Evolutionary conservation across 1,139 yeast genomes (phyloP).

Genomic region (Debaryomycetaceae sp.): DNA sequence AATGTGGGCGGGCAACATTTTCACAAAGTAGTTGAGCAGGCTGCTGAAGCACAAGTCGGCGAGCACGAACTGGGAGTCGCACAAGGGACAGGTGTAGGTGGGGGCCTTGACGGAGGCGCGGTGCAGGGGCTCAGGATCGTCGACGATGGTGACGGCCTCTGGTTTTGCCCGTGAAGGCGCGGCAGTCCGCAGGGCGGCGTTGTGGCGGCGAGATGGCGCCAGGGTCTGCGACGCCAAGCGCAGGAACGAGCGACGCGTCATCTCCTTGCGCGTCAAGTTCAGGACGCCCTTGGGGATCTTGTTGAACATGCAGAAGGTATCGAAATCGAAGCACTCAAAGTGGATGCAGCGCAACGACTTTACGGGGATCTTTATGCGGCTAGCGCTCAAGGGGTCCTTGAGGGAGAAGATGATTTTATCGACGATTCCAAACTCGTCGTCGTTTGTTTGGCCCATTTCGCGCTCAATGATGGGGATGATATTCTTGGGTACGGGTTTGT

Average conservation of each 20-base stretch:
- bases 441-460: slow-evolving; percentile 6
- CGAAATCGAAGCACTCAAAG: slow-evolving; percentile 39
- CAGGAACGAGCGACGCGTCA: slow-evolving; percentile 15
- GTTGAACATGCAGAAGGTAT: slow-evolving; percentile 30
- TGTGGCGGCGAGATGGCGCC: slow-evolving; percentile 1
- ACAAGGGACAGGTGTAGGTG: slow-evolving; percentile 30
- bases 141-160: slow-evolving; percentile 1
- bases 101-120: slow-evolving; percentile 9
- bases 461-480: slow-evolving; percentile 8
- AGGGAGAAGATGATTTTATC: slow-evolving; percentile 8
- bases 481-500: slow-evolving; percentile 7
- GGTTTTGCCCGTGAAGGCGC: slow-evolving; percentile 1
- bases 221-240: slow-evolving; percentile 6
- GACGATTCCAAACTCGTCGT: slow-evolving; percentile 7
- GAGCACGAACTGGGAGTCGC: slow-evolving; percentile 25
- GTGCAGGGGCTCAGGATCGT: not conserved
- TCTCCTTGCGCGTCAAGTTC: slow-evolving; percentile 16
- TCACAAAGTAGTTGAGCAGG: slow-evolving; percentile 31
- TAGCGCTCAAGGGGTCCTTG: slow-evolving; percentile 15
- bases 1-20: slow-evolving; percentile 24
- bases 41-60: slow-evolving; percentile 29
- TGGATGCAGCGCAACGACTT: slow-evolving; percentile 28
- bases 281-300: slow-evolving; percentile 21
- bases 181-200: slow-evolving; percentile 3
- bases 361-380: slow-evolving; percentile 29